These are phyloP conservation scores for Aeminium ludgeri DNA, from an alignment of 495 filamentous ascomycete species.

Conservation along the genomic window DNA sequence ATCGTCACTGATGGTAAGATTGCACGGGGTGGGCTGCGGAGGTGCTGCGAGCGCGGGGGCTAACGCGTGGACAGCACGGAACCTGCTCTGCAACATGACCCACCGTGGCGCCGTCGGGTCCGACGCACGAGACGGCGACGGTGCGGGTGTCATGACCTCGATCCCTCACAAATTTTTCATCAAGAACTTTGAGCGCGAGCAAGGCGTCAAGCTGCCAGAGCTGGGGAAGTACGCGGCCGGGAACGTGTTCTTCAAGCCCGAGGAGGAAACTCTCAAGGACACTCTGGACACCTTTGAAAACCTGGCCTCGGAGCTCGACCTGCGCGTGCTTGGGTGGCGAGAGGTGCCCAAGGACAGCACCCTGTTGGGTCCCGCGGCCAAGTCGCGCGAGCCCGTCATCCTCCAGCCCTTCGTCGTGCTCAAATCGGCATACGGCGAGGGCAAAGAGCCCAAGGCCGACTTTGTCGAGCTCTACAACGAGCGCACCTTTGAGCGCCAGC, in stretches of 20 bases:
- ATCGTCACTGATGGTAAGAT: conserved; percentile 94
- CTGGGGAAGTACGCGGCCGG: conserved; percentile 92
- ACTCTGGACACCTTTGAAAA: conserved; percentile 83
- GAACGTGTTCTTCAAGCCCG: conserved; percentile 97
- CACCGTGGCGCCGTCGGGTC: conserved; percentile 96
- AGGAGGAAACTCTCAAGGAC: conserved; percentile 69
- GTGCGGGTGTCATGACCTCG: conserved; percentile 97
- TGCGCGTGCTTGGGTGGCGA: conserved; percentile 93
- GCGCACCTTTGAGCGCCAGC: conserved; percentile 74
- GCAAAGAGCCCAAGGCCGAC: conserved; percentile 61
- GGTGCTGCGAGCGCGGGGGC: background rate
- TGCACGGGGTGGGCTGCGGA: background rate
- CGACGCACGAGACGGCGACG: conserved; percentile 92
- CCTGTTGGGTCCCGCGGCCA: conserved; percentile 81
- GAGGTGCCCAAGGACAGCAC: conserved; percentile 85
- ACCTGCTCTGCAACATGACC: conserved; percentile 99
- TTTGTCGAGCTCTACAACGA: conserved; percentile 72
- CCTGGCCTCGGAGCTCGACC: conserved; percentile 67
- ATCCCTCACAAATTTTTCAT: conserved; percentile 98
- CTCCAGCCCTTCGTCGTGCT: conserved; percentile 93
- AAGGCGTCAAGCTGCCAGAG: conserved; percentile 68
- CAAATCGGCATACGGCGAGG: conserved; percentile 67
- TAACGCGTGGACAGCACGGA: conserved; percentile 45
- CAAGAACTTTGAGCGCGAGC: conserved; percentile 91
- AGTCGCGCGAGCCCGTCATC: conserved; percentile 86